Base-by-base conservation (phyloP, 345 rosid species). In the Ailanthus altissimus region DNA sequence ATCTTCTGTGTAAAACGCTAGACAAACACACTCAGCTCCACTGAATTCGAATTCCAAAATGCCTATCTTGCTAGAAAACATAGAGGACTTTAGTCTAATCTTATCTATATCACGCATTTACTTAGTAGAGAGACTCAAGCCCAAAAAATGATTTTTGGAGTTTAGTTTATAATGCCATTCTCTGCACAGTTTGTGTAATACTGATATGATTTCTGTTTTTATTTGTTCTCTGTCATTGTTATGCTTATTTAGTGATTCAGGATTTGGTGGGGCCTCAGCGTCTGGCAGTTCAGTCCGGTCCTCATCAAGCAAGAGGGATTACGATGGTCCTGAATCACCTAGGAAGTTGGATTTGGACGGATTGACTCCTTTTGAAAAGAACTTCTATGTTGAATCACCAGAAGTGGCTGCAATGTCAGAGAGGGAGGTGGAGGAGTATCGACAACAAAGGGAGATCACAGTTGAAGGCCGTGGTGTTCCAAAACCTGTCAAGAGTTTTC, bases 381-480 rank as follows among this genome's bases (percentile, higher is more conserved):
- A 97, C 70, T 97, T 97, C 82, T 94, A 92, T 80, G 86, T 88
- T 0, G 99, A 97, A 67, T 94, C 98, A 0, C 88, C 91, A 0
- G 75, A 89, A 26, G 96, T 94, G 73, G 98, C 94, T 0, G 92
- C 93, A 73, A 92, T 97, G 98, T 85, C 97, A 0, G 96, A 90
- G 36, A 79, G 75, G 74, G 96, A 97, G 68, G 98, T 91, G 43
- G 93, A 91, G 74, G 97, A 92, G 58, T 94, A 91, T 80, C 89
- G 99, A 58, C 84, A 40, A 73, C 78, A 70, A 54, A 89, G 93
- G 75, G 98, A 94, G 73, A 97, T 94, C 45, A 91, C 99, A 1
- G 96, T 97, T 54, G 99, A 97, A 83, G 99, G 98, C 28, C 88
- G 88, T 21, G 97, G 94, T 87, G 83, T 97, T 81, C 99, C 99